Evolutionary conservation across 805 yeast species (phyloP), one percentile per base, ranked within the genome.

Genomic region (Kodamaea laetipori): DNA sequence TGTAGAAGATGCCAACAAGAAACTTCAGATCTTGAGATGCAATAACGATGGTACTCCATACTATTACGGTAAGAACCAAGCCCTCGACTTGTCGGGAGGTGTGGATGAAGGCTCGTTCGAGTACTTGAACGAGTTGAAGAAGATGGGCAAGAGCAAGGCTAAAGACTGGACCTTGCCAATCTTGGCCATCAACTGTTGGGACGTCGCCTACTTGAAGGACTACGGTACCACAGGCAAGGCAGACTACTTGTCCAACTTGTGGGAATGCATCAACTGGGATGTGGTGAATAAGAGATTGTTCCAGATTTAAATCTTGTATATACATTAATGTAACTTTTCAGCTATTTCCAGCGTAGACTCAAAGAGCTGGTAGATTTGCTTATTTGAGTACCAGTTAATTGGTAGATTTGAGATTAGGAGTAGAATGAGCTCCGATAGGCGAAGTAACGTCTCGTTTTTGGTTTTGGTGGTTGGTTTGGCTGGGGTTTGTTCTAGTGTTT

Each of bases 231-330:
- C 64, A 40, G 95, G 94, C 17, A 85, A 84, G 67, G 71, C 77
- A 34, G 71, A 76, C 41, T 94, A 86, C 64, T 74, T 94, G 52
- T 78, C 78, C 48, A 83, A 82, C 49, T 82, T 83, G 57, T 82
- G 95, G 81, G 77, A 81, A 41, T 74, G 88, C 51, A 76, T 90
- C 47, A 83, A 92, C 67, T 94, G 99, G 99, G 75, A 80, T 39
- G 82, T 83, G 31, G 75, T 85, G 23, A 81, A 79, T 56, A 63
- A 64, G 51, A 71, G 83, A 58, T 57, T 74, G 45, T 70, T 70
- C 63, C 72, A 64, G 54, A 43, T 48, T 39, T 51, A 50, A 34
- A n/a, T n/a, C 36, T 47, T 41, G 24, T 13, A 28, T 28, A 8
- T 30, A 15, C 34, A 13, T 15, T 32, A 15, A 21, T 25, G 15